phyloP scores from a whole-genome alignment of 225 moss, liverwort and hornwort species.

The Pleurozium schreberi region DNA sequence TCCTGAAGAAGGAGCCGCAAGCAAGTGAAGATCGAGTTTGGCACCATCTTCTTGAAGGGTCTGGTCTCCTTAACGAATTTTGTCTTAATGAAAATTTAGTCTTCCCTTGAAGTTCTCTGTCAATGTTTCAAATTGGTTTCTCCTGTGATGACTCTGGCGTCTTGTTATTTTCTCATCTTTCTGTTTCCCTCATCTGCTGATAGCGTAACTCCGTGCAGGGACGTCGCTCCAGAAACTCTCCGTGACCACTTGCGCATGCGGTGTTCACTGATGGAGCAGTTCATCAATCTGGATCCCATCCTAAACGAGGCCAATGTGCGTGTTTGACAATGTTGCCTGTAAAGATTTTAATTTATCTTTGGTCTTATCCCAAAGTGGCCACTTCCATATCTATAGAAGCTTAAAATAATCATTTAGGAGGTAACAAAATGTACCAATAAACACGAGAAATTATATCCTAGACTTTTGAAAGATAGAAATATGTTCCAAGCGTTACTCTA shows the following conservation, averaged over 20 bases:
- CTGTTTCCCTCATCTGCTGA: neutral
- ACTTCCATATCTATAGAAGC: neutral
- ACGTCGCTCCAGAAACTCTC: neutral
- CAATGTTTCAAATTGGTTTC: neutral
- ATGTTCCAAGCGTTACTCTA: neutral
- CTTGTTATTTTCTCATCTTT: neutral
- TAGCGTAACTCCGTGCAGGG: slow-evolving; percentile 8
- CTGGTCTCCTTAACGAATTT: neutral
- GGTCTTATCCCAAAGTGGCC: neutral
- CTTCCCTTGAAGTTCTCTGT: neutral
- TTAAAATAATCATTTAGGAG: neutral
- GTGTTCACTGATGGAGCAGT: slow-evolving; percentile 15
- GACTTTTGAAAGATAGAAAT: neutral
- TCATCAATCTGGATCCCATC: slow-evolving; percentile 11
- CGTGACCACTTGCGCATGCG: slow-evolving; percentile 4
- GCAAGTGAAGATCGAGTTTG: slow-evolving; percentile 22
- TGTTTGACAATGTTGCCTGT: neutral
- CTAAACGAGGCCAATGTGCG: slow-evolving; percentile 19
- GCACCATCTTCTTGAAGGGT: slow-evolving; percentile 29
- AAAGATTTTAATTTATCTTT: neutral
- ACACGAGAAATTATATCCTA: neutral
- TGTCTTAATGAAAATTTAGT: neutral
- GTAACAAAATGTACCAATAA: neutral
- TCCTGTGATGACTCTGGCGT: neutral
- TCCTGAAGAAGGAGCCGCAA: slow-evolving; percentile 26